Percentiles rank a stretch among this genome's conserved stretches.
phyloP scores from a whole-genome alignment of 2,329 filamentous ascomycete genomes.

The Sphaceloma murrayae region DNA sequence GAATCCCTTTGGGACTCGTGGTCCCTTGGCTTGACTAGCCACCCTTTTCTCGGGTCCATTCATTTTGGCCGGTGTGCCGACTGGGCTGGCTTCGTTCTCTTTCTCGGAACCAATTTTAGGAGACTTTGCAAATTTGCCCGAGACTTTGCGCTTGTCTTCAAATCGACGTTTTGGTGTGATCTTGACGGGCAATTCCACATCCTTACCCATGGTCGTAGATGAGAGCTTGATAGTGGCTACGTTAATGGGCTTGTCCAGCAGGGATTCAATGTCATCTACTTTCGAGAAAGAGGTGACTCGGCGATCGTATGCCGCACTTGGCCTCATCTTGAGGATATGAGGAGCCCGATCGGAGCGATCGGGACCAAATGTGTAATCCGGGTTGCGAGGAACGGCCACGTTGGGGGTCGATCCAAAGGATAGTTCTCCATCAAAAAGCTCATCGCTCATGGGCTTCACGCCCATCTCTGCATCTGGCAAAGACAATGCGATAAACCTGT shows the following conservation, averaged over 20 bases:
- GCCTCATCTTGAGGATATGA: conserved; percentile 13
- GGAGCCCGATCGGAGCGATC: background rate
- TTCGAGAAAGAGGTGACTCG: conserved; percentile 4
- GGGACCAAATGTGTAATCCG: conserved; percentile 20
- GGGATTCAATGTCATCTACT: background rate
- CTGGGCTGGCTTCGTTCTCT: conserved; percentile 12
- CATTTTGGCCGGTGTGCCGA: conserved; percentile 3
- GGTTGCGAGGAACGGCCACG: conserved; percentile 25
- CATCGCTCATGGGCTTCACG: conserved; percentile 34
- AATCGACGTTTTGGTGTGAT: background rate
- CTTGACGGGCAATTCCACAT: background rate
- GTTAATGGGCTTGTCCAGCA: background rate
- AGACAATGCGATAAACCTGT: conserved; percentile 19
- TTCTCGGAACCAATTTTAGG: conserved; percentile 14
- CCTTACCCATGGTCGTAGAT: background rate
- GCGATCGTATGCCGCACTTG: conserved; percentile 2
- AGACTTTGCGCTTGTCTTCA: conserved; percentile 7
- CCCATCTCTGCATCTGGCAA: conserved; percentile 23
- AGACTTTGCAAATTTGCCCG: conserved; percentile 10
- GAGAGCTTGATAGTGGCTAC: conserved; percentile 7
- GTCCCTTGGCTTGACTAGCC: background rate
- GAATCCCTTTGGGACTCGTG: conserved; percentile 5
- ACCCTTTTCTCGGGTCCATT: background rate
- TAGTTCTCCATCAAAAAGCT: conserved; percentile 36
- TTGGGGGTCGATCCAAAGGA: conserved; percentile 40